Conservation (phyloP, 1,284 basidiomycete genomes). For the Sphaerobolus stellatus region DNA sequence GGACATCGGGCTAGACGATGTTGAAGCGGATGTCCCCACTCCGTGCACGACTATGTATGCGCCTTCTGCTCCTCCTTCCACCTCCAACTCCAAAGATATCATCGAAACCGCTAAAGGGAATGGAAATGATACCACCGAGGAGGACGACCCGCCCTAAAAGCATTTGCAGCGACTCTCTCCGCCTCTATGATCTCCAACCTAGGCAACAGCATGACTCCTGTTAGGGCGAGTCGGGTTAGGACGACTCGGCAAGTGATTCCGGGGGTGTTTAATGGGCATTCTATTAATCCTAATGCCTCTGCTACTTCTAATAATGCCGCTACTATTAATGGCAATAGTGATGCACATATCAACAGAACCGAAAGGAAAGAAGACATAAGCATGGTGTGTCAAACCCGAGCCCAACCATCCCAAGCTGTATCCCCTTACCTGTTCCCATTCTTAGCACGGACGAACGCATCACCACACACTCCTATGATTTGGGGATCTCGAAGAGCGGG, state of each 20-base stretch:
- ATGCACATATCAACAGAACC: background rate
- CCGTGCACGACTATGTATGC: too few species aligned
- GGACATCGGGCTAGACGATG: too few species aligned
- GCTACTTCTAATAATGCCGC: too few species aligned
- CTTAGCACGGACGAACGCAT: too few species aligned
- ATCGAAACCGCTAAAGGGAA: too few species aligned
- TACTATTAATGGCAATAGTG: too few species aligned
- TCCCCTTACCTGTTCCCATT: slow-evolving; percentile 16
- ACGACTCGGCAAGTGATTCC: background rate
- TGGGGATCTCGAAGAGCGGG: background rate
- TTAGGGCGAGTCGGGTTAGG: background rate
- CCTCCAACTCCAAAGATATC: too few species aligned
- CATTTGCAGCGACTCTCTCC: background rate
- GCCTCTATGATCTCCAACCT: background rate
- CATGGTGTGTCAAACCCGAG: background rate
- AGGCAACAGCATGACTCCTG: background rate
- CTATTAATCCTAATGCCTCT: background rate
- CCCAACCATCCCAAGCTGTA: slow-evolving; percentile 11
- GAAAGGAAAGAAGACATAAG: background rate
- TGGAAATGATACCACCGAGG: background rate
- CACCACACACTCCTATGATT: too few species aligned
- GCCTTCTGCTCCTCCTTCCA: too few species aligned
- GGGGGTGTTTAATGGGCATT: background rate
- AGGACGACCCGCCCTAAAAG: background rate
- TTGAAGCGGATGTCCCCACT: too few species aligned